Conservation (phyloP, 768 basidiomycete species). For the Leccinum subgranulosum region DNA sequence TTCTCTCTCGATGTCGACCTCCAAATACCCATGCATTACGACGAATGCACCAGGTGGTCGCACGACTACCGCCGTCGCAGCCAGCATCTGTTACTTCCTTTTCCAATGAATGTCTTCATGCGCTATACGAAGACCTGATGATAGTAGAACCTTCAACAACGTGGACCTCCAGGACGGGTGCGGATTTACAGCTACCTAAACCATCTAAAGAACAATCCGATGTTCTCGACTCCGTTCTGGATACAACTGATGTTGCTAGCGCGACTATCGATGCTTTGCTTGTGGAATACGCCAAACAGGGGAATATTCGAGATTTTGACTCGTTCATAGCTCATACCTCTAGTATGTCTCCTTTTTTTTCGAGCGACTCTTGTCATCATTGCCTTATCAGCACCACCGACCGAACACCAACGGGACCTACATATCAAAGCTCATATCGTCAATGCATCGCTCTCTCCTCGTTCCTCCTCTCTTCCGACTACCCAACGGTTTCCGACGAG, state of each 20-base stretch:
- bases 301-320: conserved; percentile 47
- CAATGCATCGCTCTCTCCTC: conserved; percentile 1
- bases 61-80: background rate
- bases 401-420: conserved; percentile 60
- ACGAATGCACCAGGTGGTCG: conserved; percentile 20
- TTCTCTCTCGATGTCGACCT: conserved; percentile 6
- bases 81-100: conserved; percentile 12
- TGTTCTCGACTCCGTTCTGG: background rate
- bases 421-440: conserved; percentile 66
- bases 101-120: conserved; percentile 13
- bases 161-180: background rate
- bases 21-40: conserved; percentile 4
- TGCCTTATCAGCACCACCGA: conserved; percentile 35
- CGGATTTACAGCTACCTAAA: conserved; percentile 4
- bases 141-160: conserved; percentile 19
- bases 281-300: conserved; percentile 43
- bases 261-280: conserved; percentile 47
- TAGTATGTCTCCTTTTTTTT: conserved; percentile 33
- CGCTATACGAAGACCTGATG: conserved; percentile 43
- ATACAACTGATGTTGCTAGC: conserved; percentile 33
- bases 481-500: conserved; percentile 49
- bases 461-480: conserved; percentile 19
- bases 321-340: conserved; percentile 39
- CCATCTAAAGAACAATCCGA: conserved; percentile 3
- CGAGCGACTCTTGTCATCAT: background rate